phyloP scores from a whole-genome alignment of 2,329 filamentous ascomycete genomes.

The Lachnellula cervina region DNA sequence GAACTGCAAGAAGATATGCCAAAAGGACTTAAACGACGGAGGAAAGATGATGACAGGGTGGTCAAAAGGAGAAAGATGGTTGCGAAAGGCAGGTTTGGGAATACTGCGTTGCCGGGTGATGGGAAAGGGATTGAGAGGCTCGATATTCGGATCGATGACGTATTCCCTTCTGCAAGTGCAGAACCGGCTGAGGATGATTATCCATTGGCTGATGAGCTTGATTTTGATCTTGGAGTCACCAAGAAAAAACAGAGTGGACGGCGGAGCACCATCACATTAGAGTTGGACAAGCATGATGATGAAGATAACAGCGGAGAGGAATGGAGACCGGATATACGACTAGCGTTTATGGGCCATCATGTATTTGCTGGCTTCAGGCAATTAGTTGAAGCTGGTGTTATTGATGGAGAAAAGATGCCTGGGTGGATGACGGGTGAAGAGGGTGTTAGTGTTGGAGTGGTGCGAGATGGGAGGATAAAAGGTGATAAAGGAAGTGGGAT shows the following conservation, averaged over 20 bases:
- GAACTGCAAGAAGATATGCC: conserved; percentile 15
- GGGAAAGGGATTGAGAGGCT: conserved; percentile 58
- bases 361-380: conserved; percentile 76
- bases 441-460: conserved; percentile 67
- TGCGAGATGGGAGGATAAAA: conserved; percentile 61
- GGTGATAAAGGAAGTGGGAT: conserved; percentile 52
- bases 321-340: conserved; percentile 55
- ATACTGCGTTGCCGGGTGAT: conserved; percentile 49
- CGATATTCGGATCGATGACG: conserved; percentile 55
- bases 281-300: conserved; percentile 24
- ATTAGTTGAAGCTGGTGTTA: conserved; percentile 69
- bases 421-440: conserved; percentile 90
- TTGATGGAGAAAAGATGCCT: conserved; percentile 75
- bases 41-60: conserved; percentile 32
- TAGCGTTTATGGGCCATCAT: conserved; percentile 71
- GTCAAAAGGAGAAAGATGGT: conserved; percentile 56
- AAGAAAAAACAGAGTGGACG: conserved; percentile 28
- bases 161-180: conserved; percentile 39
- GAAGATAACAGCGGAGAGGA: conserved; percentile 27
- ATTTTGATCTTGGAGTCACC: conserved; percentile 22
- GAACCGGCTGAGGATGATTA: conserved; percentile 20
- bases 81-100: conserved; percentile 68
- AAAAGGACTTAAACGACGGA: conserved; percentile 25
- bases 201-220: conserved; percentile 23
- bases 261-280: conserved; percentile 22